Base-by-base conservation (phyloP, 305 asterid genomes). In the Rubia occidens region DNA sequence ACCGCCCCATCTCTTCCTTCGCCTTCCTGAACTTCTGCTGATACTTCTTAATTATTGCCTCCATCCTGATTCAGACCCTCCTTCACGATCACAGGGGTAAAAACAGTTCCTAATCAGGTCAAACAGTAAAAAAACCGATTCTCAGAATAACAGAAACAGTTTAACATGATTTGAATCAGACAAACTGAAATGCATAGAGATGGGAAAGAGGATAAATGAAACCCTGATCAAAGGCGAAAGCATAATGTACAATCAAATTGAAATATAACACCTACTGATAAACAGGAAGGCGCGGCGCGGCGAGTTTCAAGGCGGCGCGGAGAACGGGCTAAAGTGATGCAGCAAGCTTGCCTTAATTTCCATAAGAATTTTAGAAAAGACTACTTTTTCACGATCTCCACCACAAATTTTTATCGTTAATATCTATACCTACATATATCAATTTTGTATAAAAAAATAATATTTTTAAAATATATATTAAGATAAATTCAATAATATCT, bases 1-100 rank as follows among this genome's bases (percentile, higher is more conserved):
- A 89, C 0, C 67, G 75, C 72, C 64, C 69, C 86, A 85, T 84
- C 73, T 89, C 96, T 39, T 83, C 89, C 74, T 82, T 85, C 51
- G 82, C 80, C 75, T 75, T 88, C 81, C 77, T 78, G 76, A 85
- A 91, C 76, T 72, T 87, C 67, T 88, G 95, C 71, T 80, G 90
- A 78, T 83, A 89, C 79, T 84, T 86, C 64, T 80, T 91, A 68
- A 87, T 70, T 70, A 84, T 75, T 4, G 79, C 78, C 65, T 87
- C 95, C 94, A 87, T 89, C 67, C 49, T 0, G 21, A 32, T 32
- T 32, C 37, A 32, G 37, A 32, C 58, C 39, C 60, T 58, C 64
- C 21, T 60, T 4, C 44, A 32, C 15, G 45, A 32, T 35, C 40
- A 32, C 66, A 15, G 32, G 7, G 11, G 13, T 35, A 35, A 35